Evolutionary conservation across 805 yeast genomes (phyloP).

Genomic region (Lipomyces chichibuensis): DNA sequence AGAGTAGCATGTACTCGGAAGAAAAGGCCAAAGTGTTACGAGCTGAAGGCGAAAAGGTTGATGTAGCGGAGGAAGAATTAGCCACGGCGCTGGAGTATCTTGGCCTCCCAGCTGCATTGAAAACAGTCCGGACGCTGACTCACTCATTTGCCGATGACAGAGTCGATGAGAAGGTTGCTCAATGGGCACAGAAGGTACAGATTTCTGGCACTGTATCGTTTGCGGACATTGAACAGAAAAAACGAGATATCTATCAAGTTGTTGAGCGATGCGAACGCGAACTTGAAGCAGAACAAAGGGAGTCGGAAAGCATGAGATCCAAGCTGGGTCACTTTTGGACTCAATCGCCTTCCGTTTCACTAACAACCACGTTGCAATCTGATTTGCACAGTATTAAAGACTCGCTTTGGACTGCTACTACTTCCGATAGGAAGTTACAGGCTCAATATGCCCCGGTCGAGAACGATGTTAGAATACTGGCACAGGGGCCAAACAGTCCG

Average conservation of each 20-base stretch:
- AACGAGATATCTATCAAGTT: conserved; percentile 30
- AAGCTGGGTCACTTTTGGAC: conserved; percentile 48
- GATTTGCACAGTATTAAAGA: conserved; percentile 44
- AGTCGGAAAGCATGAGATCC: conserved; percentile 44
- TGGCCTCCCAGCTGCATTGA: conserved; percentile 69
- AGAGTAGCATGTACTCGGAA: conserved; percentile 84
- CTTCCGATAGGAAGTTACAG: conserved; percentile 59
- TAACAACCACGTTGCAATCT: conserved; percentile 38
- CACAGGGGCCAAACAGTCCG: conserved; percentile 50
- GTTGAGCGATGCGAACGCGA: conserved; percentile 42
- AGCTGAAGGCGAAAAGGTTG: conserved; percentile 70
- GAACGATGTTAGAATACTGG: conserved; percentile 51
- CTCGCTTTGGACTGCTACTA: conserved; percentile 46
- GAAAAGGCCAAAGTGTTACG: conserved; percentile 79
- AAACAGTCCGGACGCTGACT: conserved; percentile 50
- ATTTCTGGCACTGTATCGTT: conserved; percentile 35
- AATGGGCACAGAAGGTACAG: conserved; percentile 26
- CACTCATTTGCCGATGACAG: conserved; percentile 23
- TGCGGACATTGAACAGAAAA: conserved; percentile 28
- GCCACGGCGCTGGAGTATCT: conserved; percentile 78
- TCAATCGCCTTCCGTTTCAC: conserved; percentile 45
- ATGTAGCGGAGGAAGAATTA: conserved; percentile 77
- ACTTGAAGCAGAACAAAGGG: conserved; percentile 45
- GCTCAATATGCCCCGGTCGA: conserved; percentile 52
- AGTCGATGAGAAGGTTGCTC: conserved; percentile 23